phyloP scores from a whole-genome alignment of 2,329 filamentous ascomycete genomes.

The Aspergillus neotritici region DNA sequence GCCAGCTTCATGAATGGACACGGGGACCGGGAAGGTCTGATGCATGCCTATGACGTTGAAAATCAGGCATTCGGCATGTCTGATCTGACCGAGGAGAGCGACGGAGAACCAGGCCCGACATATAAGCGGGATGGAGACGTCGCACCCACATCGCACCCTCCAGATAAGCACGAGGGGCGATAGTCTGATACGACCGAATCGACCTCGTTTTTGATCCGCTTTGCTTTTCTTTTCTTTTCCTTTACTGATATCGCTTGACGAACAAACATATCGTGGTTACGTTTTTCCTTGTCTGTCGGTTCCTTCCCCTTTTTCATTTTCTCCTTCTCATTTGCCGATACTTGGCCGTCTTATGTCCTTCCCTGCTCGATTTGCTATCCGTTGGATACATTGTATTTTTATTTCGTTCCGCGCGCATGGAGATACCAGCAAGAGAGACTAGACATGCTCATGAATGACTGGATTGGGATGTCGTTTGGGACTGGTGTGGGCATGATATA shows the following conservation, averaged over 20 bases:
- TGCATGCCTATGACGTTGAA: slow-evolving; percentile 85
- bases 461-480: slow-evolving; percentile 9
- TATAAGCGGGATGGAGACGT: slow-evolving; percentile 24
- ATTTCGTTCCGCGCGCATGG: slow-evolving; percentile 12
- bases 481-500: slow-evolving; percentile 7
- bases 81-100: slow-evolving; percentile 72
- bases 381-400: slow-evolving; percentile 22
- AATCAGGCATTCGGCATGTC: slow-evolving; percentile 68
- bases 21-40: slow-evolving; percentile 72
- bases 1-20: slow-evolving; percentile 54
- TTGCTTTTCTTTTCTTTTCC: slow-evolving; percentile 8
- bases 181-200: slow-evolving; percentile 17
- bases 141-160: slow-evolving; percentile 21
- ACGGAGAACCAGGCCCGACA: slow-evolving; percentile 45
- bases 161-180: slow-evolving; percentile 30
- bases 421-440: slow-evolving; percentile 12
- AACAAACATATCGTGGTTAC: slow-evolving; percentile 22
- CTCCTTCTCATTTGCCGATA: slow-evolving; percentile 6
- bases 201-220: slow-evolving; percentile 11
- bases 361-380: slow-evolving; percentile 2
- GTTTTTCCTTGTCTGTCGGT: slow-evolving; percentile 7
- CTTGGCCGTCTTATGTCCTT: slow-evolving; percentile 1
- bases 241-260: slow-evolving; percentile 14
- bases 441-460: slow-evolving; percentile 15
- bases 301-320: slow-evolving; percentile 8